phyloP scores from a whole-genome alignment of 768 basidiomycete genomes.

The Suillus lakei region DNA sequence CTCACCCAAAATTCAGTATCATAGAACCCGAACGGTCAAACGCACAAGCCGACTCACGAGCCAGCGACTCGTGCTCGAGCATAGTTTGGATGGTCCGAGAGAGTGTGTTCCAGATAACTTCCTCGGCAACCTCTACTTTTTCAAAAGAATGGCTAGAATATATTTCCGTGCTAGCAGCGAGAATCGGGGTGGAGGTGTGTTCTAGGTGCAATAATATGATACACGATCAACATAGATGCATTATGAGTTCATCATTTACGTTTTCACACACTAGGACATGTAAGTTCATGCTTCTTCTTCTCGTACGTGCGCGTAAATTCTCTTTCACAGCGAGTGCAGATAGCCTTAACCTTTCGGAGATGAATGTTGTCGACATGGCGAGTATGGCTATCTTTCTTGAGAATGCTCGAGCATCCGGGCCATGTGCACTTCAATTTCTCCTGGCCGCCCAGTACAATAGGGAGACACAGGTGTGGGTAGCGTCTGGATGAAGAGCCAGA shows the following conservation, averaged over 20 bases:
- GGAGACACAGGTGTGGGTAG: background rate
- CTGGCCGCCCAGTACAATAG: background rate
- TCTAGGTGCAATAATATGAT: background rate
- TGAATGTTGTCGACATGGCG: constrained; percentile 1
- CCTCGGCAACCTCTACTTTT: background rate
- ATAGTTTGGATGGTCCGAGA: background rate
- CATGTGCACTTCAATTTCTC: constrained; percentile 1
- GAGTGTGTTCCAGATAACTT: background rate
- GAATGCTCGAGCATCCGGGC: background rate
- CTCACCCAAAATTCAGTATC: background rate
- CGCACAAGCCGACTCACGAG: background rate
- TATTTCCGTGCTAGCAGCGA: background rate
- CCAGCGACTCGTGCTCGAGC: background rate
- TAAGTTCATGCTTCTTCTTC: constrained; percentile 4
- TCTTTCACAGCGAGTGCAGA: background rate
- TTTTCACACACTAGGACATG: background rate
- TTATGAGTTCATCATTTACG: background rate
- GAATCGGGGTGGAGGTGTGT: background rate
- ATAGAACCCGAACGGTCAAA: background rate
- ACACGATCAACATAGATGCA: background rate
- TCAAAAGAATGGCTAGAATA: background rate
- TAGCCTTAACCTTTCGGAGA: background rate
- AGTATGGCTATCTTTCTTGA: background rate
- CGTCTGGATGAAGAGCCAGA: background rate
- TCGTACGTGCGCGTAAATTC: background rate